Evolutionary conservation across 805 yeast species (phyloP).

Genomic region (Saturnispora gosingensis): DNA sequence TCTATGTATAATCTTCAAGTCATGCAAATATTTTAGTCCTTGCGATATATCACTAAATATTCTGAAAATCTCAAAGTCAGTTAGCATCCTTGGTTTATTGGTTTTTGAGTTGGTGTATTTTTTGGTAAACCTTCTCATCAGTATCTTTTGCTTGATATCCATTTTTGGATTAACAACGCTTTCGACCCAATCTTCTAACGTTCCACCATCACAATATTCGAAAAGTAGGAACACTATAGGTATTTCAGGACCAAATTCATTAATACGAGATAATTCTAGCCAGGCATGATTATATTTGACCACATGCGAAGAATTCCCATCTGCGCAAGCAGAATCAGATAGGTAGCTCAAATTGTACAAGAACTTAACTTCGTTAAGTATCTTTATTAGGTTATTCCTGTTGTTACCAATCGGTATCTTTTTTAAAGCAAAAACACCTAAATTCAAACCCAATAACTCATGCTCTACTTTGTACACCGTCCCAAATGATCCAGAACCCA

Average conservation of each 20-base stretch:
- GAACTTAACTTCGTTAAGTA: constrained; percentile 69
- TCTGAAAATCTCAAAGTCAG: constrained; percentile 53
- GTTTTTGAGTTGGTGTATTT: neutral
- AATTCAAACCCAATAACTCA: constrained; percentile 53
- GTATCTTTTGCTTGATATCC: constrained; percentile 31
- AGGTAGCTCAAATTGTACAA: constrained; percentile 40
- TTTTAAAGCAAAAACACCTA: constrained; percentile 79
- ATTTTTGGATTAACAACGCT: constrained; percentile 29
- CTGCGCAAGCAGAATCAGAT: constrained; percentile 8
- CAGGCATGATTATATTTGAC: constrained; percentile 87
- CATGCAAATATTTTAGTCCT: constrained; percentile 68
- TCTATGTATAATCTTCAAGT: constrained; percentile 70
- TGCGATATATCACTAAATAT: constrained; percentile 57
- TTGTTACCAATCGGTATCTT: constrained; percentile 79
- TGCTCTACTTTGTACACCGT: constrained; percentile 80
- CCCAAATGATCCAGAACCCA: constrained; percentile 83
- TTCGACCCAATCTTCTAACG: constrained; percentile 57
- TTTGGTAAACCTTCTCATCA: constrained; percentile 20
- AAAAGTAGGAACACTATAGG: constrained; percentile 67
- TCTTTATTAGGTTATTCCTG: constrained; percentile 55
- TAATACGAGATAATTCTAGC: constrained; percentile 58
- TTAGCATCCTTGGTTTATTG: constrained; percentile 27
- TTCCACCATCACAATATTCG: constrained; percentile 86
- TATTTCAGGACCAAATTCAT: constrained; percentile 46
- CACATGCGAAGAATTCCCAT: constrained; percentile 36